These are phyloP conservation scores for Crithidia brevicula DNA, from an alignment of 208 protist species.

Conservation along the genomic window DNA sequence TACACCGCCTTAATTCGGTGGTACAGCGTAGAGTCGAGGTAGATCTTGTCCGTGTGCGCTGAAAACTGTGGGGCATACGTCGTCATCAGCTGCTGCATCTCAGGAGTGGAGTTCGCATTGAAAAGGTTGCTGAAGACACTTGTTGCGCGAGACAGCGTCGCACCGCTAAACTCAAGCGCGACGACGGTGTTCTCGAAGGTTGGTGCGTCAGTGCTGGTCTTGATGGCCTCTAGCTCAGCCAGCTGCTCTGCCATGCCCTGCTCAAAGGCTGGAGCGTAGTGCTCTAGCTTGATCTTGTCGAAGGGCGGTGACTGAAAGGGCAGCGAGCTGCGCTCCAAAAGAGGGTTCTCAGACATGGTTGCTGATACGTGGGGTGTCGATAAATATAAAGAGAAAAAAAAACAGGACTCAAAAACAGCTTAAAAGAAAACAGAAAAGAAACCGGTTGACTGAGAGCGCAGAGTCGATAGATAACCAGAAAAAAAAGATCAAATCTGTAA, in stretches of 20 bases:
- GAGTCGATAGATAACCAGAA: background rate
- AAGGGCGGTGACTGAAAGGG: conserved; percentile 48
- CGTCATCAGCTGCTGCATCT: conserved; percentile 50
- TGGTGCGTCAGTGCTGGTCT: conserved; percentile 19
- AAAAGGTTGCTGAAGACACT: conserved; percentile 48
- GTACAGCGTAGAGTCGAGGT: conserved; percentile 52
- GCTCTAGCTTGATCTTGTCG: conserved; percentile 46
- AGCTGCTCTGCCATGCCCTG: conserved; percentile 52
- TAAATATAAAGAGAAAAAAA: background rate
- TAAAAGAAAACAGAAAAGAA: background rate
- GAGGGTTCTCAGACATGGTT: conserved; percentile 38
- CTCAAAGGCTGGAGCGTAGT: conserved; percentile 64
- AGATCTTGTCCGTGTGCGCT: conserved; percentile 45
- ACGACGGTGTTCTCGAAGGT: conserved; percentile 66
- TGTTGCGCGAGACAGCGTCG: conserved; percentile 24
- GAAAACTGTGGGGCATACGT: conserved; percentile 43
- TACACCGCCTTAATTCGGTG: conserved; percentile 53
- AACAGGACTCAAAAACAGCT: too few species aligned
- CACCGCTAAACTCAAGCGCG: conserved; percentile 45
- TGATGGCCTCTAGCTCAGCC: conserved; percentile 43
- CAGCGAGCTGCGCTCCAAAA: conserved; percentile 48
- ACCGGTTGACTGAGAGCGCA: too few species aligned
- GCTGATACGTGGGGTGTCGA: background rate
- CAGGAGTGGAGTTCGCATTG: conserved; percentile 41
- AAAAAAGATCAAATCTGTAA: background rate